These are phyloP conservation scores for Clarkia xantiana DNA, from an alignment of 345 rosid genomes.

Conservation along the genomic window DNA sequence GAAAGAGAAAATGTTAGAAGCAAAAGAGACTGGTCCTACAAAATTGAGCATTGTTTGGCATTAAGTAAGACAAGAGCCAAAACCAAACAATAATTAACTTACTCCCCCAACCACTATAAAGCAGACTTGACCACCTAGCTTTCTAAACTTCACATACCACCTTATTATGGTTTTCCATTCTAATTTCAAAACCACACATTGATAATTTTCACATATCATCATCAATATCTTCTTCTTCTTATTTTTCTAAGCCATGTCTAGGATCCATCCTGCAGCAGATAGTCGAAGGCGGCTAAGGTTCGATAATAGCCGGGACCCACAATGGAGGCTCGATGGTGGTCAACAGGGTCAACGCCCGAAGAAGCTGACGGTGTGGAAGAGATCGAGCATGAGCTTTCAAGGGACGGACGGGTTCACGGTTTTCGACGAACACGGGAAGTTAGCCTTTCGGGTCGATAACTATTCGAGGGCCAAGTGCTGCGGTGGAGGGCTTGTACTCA, in stretches of 20 bases:
- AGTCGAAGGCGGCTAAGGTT: not conserved
- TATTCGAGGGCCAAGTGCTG: conserved; percentile 26
- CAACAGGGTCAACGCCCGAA: not conserved
- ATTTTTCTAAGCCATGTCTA: conserved; percentile 15
- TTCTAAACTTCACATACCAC: not conserved
- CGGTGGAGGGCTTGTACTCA: conserved; percentile 20
- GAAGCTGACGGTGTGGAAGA: conserved; percentile 34
- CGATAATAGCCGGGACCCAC: too few relatives aligned
- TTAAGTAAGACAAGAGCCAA: conserved; percentile 2
- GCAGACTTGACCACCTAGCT: not conserved
- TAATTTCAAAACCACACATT: not conserved
- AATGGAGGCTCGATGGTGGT: not conserved
- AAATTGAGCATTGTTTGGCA: conserved; percentile 4
- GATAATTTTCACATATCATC: conserved; percentile 1
- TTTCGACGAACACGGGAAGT: conserved; percentile 21
- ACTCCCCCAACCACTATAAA: not conserved
- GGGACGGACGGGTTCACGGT: conserved; percentile 54
- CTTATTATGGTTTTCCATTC: not conserved
- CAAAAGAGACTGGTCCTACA: not conserved
- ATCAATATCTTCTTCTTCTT: not conserved
- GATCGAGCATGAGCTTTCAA: conserved; percentile 43
- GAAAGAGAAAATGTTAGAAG: too few relatives aligned
- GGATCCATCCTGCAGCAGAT: conserved; percentile 17
- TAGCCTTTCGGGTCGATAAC: conserved; percentile 40
- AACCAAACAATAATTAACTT: not conserved